Conservation (phyloP, 305 asterid genomes). For the Rubia peregrina region DNA sequence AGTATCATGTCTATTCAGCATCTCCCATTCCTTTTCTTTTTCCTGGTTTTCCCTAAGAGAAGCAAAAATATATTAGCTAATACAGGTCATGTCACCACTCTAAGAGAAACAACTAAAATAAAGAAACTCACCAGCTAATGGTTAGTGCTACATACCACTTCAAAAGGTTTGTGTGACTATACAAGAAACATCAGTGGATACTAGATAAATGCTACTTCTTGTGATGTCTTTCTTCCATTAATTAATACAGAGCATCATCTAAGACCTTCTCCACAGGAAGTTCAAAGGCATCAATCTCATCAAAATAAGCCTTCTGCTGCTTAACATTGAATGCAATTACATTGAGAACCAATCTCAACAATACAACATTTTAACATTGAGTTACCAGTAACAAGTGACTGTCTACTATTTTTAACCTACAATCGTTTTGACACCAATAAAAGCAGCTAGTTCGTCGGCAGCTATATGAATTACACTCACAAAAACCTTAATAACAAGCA, state of each 20-base stretch:
- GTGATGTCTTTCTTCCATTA: not conserved
- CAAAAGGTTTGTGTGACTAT: not conserved
- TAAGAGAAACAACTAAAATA: not conserved
- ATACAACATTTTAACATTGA: too few species aligned
- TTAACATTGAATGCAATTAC: too few species aligned
- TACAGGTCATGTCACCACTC: not conserved
- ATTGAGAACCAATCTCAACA: too few species aligned
- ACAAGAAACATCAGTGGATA: constrained; percentile 1
- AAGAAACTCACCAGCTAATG: not conserved
- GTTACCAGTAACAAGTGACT: too few species aligned
- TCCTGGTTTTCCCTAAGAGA: too few species aligned
- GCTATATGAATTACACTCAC: too few species aligned
- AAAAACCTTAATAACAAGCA: too few species aligned
- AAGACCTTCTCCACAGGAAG: constrained; percentile 63
- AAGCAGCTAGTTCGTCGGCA: too few species aligned
- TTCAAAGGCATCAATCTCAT: constrained; percentile 74
- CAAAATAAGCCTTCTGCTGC: constrained; percentile 58
- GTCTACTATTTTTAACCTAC: too few species aligned
- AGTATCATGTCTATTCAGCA: too few species aligned
- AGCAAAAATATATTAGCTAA: not conserved
- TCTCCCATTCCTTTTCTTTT: too few species aligned
- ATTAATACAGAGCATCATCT: constrained; percentile 32
- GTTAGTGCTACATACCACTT: not conserved
- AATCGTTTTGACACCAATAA: too few species aligned
- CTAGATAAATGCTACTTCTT: not conserved